Base-by-base conservation (phyloP, 2,329 filamentous ascomycete species). In the Lachnellula suecica region DNA sequence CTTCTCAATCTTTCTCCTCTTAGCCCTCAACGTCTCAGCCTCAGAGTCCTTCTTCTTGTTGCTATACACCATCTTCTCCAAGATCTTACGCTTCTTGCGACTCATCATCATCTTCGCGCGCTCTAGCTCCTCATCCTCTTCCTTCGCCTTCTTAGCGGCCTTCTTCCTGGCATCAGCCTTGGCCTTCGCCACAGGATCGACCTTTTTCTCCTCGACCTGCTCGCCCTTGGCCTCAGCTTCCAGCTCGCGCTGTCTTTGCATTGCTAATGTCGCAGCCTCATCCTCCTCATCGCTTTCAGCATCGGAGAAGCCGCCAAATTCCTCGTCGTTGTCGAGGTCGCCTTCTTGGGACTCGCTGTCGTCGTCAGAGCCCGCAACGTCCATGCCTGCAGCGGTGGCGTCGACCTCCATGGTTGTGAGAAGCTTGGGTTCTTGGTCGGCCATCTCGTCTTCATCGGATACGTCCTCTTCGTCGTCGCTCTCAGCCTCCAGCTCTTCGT, bases 51-150 rank as follows among this genome's bases (percentile, higher is more conserved):
- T 89, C 81, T 94, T 92, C 74, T 87, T 92, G 73, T 97, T 96
- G 57, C 85, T 91, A 74, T 96, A 95, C 68, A 91, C 81, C 90
- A 99, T 99, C 78, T 97, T 94, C 78, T 97, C 94, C 62, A 93
- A 88, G 66, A 97, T 77, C 84, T 97, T 97, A 66, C 94, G 82
- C 85, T 97, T 99, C 83, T 95, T 94, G 72, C 95, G 89, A 72
- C 88, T 89, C 78, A 97, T 86, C 94, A 99, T 99, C 76, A 95
- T 94, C 83, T 96, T 97, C 70, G 90, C 87, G 58, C 93, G 82
- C 72, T 96, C 91, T 53, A 95, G 73, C 65, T 97, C 92, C 72
- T 97, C 94, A 4, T 88, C 85, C 68, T 94, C 89, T 65, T 85
- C 79, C 54, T 84, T 82, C 31, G 84, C 82, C 72, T 89, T 86